These are phyloP conservation scores for Annona cherimola DNA, from an alignment of 164 flowering plant genomes.

Conservation along the genomic window DNA sequence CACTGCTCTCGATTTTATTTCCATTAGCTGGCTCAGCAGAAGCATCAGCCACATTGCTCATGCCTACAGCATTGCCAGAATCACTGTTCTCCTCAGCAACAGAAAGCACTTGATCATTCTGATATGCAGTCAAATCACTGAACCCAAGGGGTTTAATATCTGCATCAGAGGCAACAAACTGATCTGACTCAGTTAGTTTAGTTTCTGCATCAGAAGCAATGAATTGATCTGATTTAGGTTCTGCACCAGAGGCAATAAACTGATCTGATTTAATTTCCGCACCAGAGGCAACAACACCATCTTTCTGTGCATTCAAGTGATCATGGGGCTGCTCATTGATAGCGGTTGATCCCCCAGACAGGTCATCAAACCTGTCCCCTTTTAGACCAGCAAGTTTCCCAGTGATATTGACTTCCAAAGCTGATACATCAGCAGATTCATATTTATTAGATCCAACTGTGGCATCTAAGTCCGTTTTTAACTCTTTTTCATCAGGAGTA, in stretches of 20 bases:
- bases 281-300: background rate
- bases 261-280: background rate
- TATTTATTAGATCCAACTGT: background rate
- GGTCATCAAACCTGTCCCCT: background rate
- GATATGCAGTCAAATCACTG: background rate
- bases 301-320: background rate
- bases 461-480: background rate
- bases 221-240: background rate
- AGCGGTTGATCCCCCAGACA: background rate
- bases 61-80: background rate
- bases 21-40: background rate
- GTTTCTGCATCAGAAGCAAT: background rate
- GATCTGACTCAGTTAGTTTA: background rate
- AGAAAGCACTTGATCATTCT: background rate
- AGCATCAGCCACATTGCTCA: background rate
- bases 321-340: background rate
- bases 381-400: background rate
- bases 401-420: background rate
- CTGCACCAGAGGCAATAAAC: background rate
- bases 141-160: background rate
- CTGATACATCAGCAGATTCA: background rate
- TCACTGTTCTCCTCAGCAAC: background rate
- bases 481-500: background rate
- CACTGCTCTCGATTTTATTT: background rate
- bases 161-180: background rate